A percentile compares a stretch with the other conserved stretches of the same genome.
phyloP scores from a whole-genome alignment of 2,329 filamentous ascomycete genomes.

The Aspergillus bombycis region DNA sequence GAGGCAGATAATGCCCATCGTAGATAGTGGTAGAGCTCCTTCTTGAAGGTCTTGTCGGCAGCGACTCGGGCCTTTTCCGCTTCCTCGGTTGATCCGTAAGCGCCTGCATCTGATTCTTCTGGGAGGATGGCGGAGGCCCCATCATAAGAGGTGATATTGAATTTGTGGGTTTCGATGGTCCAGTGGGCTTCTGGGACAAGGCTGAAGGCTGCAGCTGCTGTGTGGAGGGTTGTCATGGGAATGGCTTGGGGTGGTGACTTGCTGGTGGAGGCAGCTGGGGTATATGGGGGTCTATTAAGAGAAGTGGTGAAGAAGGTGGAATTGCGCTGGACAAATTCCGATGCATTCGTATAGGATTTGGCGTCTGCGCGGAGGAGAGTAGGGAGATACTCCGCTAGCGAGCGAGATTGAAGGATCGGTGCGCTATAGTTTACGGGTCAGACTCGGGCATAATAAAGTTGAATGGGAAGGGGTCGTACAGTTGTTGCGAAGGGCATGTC shows the following conservation, averaged over 20 bases:
- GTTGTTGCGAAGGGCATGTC: slow-evolving; percentile 25
- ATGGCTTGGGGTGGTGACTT: slow-evolving; percentile 19
- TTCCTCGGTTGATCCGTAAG: slow-evolving; percentile 27
- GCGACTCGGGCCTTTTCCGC: slow-evolving; percentile 18
- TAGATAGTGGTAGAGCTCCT: slow-evolving; percentile 58
- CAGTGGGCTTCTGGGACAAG: slow-evolving; percentile 47
- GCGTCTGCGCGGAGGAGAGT: slow-evolving; percentile 57
- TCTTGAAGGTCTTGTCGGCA: slow-evolving; percentile 44
- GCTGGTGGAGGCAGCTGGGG: slow-evolving; percentile 20
- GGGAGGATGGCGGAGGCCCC: slow-evolving; percentile 21
- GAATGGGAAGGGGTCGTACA: slow-evolving; percentile 29
- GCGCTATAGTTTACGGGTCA: slow-evolving; percentile 24
- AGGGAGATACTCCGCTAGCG: slow-evolving; percentile 52
- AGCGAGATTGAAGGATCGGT: slow-evolving; percentile 34
- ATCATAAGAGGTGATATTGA: slow-evolving; percentile 44
- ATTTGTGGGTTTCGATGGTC: slow-evolving; percentile 42
- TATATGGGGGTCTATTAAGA: slow-evolving; percentile 31
- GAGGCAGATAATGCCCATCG: slow-evolving; percentile 60
- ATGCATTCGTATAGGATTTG: slow-evolving; percentile 60
- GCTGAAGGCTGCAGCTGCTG: slow-evolving; percentile 46
- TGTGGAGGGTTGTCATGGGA: slow-evolving; percentile 46
- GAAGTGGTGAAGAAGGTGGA: slow-evolving; percentile 59
- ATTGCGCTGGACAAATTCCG: slow-evolving; percentile 60
- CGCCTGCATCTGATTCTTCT: slow-evolving; percentile 3
- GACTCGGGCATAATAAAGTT: neutral